Percentiles rank a stretch among this genome's conserved stretches.
phyloP scores from a whole-genome alignment of 1,139 yeast genomes.

The Taphrina betulina region DNA sequence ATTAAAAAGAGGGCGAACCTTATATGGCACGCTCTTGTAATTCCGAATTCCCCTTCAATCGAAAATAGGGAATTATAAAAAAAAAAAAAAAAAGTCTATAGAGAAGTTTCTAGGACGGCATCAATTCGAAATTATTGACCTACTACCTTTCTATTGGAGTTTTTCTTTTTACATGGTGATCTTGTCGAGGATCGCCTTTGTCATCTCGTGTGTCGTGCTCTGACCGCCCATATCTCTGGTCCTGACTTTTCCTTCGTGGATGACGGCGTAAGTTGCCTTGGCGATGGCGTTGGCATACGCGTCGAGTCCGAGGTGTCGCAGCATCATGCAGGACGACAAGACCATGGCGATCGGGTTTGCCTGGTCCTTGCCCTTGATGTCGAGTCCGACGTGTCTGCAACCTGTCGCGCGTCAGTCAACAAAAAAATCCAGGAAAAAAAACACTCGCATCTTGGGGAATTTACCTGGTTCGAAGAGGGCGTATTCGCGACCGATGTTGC shows the following conservation, averaged over 20 bases:
- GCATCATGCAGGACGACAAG: slow-evolving; percentile 96
- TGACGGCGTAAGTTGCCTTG: slow-evolving; percentile 82
- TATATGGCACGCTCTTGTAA: too few relatives aligned
- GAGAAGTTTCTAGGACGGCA: too few relatives aligned
- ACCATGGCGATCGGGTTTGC: slow-evolving; percentile 98
- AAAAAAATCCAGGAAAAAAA: too few relatives aligned
- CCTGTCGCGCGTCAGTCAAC: too few relatives aligned
- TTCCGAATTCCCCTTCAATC: too few relatives aligned
- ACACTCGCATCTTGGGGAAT: too few relatives aligned
- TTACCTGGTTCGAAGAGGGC: slow-evolving; percentile 87
- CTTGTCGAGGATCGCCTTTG: slow-evolving; percentile 66
- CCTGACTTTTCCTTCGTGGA: slow-evolving; percentile 93
- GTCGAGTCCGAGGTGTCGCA: slow-evolving; percentile 92
- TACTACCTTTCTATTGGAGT: too few relatives aligned
- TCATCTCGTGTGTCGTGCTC: slow-evolving; percentile 82
- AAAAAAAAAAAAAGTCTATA: too few relatives aligned
- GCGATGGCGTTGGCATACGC: slow-evolving; percentile 79
- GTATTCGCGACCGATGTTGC: slow-evolving; percentile 94
- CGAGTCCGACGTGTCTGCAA: slow-evolving; percentile 98
- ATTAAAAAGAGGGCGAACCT: too few relatives aligned
- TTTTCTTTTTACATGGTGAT: slow-evolving; percentile 15
- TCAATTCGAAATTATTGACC: too few relatives aligned
- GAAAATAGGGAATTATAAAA: too few relatives aligned
- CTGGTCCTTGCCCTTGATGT: slow-evolving; percentile 46
- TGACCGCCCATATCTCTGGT: slow-evolving; percentile 95